Evolutionary conservation across 495 filamentous ascomycete species (phyloP).

Genomic region (Annulohypoxylon maeteangense): DNA sequence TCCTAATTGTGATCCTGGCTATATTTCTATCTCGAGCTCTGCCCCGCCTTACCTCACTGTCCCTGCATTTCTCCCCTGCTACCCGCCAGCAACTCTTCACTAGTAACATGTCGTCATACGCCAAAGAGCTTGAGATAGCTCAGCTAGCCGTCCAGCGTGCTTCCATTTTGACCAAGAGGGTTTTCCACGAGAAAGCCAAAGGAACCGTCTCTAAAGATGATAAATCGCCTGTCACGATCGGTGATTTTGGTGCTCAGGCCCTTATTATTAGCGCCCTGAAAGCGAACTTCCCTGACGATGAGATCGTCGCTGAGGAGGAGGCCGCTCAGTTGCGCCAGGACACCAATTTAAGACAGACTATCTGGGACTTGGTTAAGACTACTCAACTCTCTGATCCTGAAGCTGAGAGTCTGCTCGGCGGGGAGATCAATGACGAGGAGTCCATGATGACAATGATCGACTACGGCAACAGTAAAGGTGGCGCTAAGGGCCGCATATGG

Average conservation of each 20-base stretch:
- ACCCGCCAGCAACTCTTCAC: conserved; percentile 33
- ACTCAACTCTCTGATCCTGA: conserved; percentile 75
- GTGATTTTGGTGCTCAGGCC: conserved; percentile 97
- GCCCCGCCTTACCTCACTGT: conserved; percentile 47
- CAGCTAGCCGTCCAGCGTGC: conserved; percentile 94
- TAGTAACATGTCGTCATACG: conserved; percentile 64
- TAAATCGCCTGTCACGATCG: conserved; percentile 95
- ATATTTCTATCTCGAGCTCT: conserved; percentile 41
- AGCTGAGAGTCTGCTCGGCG: conserved; percentile 73
- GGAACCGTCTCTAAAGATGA: conserved; percentile 94
- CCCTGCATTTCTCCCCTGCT: conserved; percentile 38
- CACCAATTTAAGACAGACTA: conserved; percentile 69
- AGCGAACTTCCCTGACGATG: conserved; percentile 88
- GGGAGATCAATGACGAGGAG: conserved; percentile 72
- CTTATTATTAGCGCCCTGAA: conserved; percentile 91
- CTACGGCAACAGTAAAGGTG: conserved; percentile 81
- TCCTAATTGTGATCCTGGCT: conserved; percentile 47
- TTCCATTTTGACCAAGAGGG: conserved; percentile 85
- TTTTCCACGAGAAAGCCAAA: conserved; percentile 92
- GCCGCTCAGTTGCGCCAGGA: conserved; percentile 78
- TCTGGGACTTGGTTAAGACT: conserved; percentile 82
- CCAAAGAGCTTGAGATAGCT: conserved; percentile 84
- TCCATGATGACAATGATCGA: conserved; percentile 90
- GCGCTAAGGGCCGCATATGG: conserved; percentile 87
- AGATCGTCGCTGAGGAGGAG: conserved; percentile 96